These are phyloP conservation scores for Epicoccum sorghinum DNA, from an alignment of 2,329 filamentous ascomycete species.

Conservation along the genomic window DNA sequence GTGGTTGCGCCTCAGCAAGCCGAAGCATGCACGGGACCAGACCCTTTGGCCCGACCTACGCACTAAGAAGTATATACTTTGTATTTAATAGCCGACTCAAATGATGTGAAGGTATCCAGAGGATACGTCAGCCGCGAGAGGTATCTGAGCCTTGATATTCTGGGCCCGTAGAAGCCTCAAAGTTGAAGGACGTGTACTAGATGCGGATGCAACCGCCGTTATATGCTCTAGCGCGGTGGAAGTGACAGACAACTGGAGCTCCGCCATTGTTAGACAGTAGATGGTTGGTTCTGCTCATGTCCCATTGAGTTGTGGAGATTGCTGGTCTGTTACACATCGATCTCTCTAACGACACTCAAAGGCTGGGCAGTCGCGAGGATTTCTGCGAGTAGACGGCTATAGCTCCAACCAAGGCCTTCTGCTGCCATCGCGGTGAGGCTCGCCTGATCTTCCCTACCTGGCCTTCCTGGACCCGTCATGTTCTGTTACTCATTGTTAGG, in stretches of 20 bases:
- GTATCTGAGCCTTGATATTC: too few species aligned
- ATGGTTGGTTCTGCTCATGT: too few species aligned
- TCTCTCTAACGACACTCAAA: background rate
- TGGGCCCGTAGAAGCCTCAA: too few species aligned
- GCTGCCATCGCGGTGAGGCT: conserved; percentile 56
- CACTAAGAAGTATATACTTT: background rate
- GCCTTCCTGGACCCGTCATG: conserved; percentile 56
- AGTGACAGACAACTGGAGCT: too few species aligned
- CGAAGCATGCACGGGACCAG: background rate
- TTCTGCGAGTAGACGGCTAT: conserved; percentile 20
- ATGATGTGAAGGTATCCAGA: too few species aligned
- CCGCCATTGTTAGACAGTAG: too few species aligned
- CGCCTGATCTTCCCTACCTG: conserved; percentile 56
- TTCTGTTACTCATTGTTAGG: conserved; percentile 39
- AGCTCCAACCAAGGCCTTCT: conserved; percentile 52
- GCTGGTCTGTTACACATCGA: too few species aligned
- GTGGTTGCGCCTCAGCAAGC: background rate
- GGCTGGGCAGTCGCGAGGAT: background rate
- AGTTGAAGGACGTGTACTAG: too few species aligned
- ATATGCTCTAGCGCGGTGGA: too few species aligned
- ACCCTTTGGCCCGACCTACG: conserved; percentile 8
- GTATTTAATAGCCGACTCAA: conserved; percentile 4
- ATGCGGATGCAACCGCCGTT: too few species aligned
- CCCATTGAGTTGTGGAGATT: too few species aligned
- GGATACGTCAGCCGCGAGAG: too few species aligned